These are phyloP conservation scores for Apodospora peruviana DNA, from an alignment of 495 filamentous ascomycete species.

Conservation along the genomic window DNA sequence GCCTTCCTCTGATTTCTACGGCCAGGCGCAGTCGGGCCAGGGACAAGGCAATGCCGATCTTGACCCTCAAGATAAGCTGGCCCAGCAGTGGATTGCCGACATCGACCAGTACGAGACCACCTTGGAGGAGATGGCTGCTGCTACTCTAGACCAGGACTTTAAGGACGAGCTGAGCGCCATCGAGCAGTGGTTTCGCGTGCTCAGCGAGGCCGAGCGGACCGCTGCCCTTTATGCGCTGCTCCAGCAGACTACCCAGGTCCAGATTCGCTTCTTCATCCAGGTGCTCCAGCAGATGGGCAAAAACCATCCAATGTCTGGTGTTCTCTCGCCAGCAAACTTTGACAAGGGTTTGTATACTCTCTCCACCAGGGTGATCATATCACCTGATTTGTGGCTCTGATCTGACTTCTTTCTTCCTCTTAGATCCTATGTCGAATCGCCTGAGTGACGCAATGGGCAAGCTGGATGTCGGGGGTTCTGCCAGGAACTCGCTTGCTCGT, in stretches of 20 bases:
- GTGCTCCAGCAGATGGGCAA: constrained; percentile 98
- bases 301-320: constrained; percentile 93
- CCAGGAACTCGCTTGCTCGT: constrained; percentile 80
- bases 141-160: constrained; percentile 96
- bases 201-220: constrained; percentile 94
- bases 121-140: constrained; percentile 96
- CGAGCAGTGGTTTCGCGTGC: constrained; percentile 97
- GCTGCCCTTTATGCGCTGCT: constrained; percentile 91
- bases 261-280: constrained; percentile 98
- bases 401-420: constrained; percentile 5
- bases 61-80: constrained; percentile 85
- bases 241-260: constrained; percentile 97
- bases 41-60: constrained; percentile 54
- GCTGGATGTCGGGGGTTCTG: constrained; percentile 74
- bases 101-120: constrained; percentile 98
- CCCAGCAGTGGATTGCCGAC: constrained; percentile 97
- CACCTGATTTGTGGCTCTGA: neutral
- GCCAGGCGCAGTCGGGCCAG: constrained; percentile 61
- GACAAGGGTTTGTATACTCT: constrained; percentile 78
- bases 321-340: constrained; percentile 92
- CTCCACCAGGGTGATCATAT: neutral
- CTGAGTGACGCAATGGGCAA: constrained; percentile 98
- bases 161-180: constrained; percentile 98
- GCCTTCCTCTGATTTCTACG: constrained; percentile 91
- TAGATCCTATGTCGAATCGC: constrained; percentile 96